Percentiles rank a stretch among this genome's conserved stretches.
These are phyloP conservation scores for Boletus huronensis DNA, from an alignment of 768 basidiomycete genomes.

Conservation along the genomic window DNA sequence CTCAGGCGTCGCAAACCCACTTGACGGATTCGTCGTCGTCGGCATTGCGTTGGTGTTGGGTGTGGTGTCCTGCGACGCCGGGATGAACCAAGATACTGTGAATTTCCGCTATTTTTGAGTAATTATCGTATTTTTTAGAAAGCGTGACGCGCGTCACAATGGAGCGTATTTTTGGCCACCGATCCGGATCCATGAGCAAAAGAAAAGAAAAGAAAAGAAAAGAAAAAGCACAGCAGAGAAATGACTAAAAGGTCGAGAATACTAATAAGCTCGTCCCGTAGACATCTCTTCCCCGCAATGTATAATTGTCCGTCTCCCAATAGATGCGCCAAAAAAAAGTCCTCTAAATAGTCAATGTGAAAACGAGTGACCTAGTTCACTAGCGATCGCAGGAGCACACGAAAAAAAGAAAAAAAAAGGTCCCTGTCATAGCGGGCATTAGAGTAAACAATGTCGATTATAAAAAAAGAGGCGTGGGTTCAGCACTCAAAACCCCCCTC, in stretches of 20 bases:
- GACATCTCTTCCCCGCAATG: background rate
- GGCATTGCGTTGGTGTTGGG: background rate
- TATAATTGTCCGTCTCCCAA: conserved; percentile 1
- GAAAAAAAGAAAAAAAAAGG: background rate
- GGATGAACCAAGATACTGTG: no score
- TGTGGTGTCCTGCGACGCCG: background rate
- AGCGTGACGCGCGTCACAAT: background rate
- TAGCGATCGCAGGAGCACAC: background rate
- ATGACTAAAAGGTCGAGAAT: background rate
- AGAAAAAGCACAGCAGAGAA: background rate
- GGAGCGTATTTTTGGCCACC: no score
- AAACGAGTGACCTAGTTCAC: background rate
- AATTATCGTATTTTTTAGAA: no score
- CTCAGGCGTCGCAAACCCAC: background rate
- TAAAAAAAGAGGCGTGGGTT: background rate
- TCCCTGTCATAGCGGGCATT: conserved; percentile 15
- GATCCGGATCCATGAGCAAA: no score
- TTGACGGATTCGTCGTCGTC: background rate
- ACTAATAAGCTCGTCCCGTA: background rate
- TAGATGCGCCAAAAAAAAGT: background rate
- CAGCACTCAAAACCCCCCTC: conserved; percentile 14
- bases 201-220: background rate
- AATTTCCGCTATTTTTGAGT: no score
- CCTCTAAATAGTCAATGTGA: background rate
- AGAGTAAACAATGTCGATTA: background rate